phyloP scores from a whole-genome alignment of 2,329 filamentous ascomycete species.

The Alternaria tenuissima region DNA sequence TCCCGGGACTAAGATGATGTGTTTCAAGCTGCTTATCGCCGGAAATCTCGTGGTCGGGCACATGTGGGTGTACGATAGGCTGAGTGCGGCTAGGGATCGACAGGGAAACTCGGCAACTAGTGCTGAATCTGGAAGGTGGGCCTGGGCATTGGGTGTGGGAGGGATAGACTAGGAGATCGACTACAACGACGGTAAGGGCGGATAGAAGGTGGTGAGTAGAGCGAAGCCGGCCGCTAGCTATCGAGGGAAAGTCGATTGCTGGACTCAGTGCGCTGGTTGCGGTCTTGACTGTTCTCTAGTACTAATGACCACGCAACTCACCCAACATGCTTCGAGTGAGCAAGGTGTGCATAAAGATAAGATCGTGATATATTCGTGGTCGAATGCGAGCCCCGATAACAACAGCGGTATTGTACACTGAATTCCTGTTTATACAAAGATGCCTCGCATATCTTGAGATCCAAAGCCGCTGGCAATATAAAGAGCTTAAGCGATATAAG shows the following conservation, averaged over 20 bases:
- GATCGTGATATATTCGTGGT: not conserved
- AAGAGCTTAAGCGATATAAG: constrained; percentile 54
- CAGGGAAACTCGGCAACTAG: constrained; percentile 27
- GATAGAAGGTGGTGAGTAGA: not conserved
- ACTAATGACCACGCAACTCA: not conserved
- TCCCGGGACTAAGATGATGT: constrained; percentile 13
- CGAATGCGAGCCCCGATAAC: not conserved
- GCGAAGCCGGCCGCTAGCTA: not conserved
- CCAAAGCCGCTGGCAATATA: not conserved
- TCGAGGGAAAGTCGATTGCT: not conserved
- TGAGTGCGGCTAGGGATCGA: constrained; percentile 29
- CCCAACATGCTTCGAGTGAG: not conserved
- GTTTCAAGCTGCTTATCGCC: constrained; percentile 33
- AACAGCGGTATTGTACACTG: not conserved
- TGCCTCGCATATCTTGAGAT: not conserved
- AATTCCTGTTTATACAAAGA: not conserved
- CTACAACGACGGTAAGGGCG: not conserved
- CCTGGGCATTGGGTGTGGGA: not conserved
- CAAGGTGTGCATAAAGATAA: not conserved
- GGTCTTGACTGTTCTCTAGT: not conserved
- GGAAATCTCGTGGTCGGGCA: constrained; percentile 17
- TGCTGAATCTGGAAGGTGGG: constrained; percentile 25
- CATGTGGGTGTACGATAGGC: constrained; percentile 38
- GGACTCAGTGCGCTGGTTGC: not conserved
- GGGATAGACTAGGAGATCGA: constrained; percentile 2